These are phyloP conservation scores for Thraustochytrium sp. DNA, from an alignment of 352 stramenopile species.

Conservation along the genomic window DNA sequence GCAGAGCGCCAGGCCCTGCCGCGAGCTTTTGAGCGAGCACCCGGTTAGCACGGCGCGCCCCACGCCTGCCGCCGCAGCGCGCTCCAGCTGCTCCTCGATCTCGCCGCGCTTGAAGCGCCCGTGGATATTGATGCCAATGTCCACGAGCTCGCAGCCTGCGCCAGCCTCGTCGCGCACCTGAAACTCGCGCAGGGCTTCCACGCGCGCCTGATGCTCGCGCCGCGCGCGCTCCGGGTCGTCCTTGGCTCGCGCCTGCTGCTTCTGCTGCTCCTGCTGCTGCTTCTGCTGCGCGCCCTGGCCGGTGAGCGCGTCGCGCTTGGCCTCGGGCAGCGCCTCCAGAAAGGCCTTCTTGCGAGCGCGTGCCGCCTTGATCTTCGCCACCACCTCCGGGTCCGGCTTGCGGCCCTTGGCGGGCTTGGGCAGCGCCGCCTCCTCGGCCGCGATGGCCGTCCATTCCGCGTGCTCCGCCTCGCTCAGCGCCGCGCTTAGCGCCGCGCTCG, in stretches of 20 bases:
- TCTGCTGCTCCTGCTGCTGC: not conserved
- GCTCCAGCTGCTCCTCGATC: constrained; percentile 7
- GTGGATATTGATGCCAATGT: constrained; percentile 47
- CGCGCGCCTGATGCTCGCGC: not conserved
- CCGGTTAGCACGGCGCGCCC: constrained; percentile 41
- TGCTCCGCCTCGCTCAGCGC: not conserved
- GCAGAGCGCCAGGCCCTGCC: not conserved
- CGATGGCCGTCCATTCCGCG: not conserved
- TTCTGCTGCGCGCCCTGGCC: not conserved
- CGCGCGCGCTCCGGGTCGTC: not conserved
- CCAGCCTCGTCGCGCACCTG: not conserved
- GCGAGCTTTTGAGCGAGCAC: constrained; percentile 21
- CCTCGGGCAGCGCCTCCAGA: not conserved
- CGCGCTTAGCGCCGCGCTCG: not conserved
- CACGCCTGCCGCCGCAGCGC: constrained; percentile 31
- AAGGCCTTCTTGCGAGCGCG: not conserved
- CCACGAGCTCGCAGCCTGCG: not conserved
- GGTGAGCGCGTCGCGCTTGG: not conserved
- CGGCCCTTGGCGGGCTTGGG: not conserved
- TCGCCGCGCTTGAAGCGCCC: not conserved
- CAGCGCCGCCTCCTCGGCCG: not conserved
- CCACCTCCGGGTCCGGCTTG: not conserved
- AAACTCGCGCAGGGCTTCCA: not conserved
- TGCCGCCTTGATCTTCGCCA: not conserved
- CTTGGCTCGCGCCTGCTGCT: too few relatives aligned